Base-by-base conservation (phyloP, 352 stramenopile genomes). In the Ophiocytium majus region DNA sequence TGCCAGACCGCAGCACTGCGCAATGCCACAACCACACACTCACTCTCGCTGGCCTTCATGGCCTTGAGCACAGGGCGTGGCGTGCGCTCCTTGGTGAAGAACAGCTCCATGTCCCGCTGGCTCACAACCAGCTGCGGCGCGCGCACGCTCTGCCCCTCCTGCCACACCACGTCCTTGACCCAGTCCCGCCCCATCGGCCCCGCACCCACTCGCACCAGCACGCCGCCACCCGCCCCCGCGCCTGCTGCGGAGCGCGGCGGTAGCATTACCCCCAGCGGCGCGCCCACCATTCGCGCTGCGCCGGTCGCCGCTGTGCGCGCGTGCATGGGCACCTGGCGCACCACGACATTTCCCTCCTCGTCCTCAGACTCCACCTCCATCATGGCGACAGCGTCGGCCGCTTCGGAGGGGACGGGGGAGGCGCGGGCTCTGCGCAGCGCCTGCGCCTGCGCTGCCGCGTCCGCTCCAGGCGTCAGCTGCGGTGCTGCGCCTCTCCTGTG, bases 101-200 rank as follows among this genome's bases (percentile, higher is more conserved):
- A 36, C 75, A 81, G 37, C 19, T 81, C 36, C 32, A 50, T 31
- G 50, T 81, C 75, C 1, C 31, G n/a, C 36, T 81, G 31, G 28
- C 19, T 81, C 36, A 81, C 10, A 9, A 81, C 17, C 19, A 81
- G 75, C 75, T 81, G n/a, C n/a, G 75, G 32, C 5, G 10, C 10
- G 5, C 75, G 75, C 31, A 43, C 75, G 31, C 28, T 1, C 32
- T 81, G 75, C 1, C 50, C 5, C 28, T 81, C 75, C 35, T 81
- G 1, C 75, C 75, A 81, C 31, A 81, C 75, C 32, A 81, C 32
- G 49, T 81, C 75, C 10, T 43, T 81, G 10, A 81, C 5, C 75
- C 75, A 81, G 1, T 33, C 75, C 28, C 75, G 5, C n/a, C 75
- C 75, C 66, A 78, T 78, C 5, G 66, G 66, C 66, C 66, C 66